Evolutionary conservation across 805 yeast genomes (phyloP), one percentile per base, ranked within the genome.

Genomic region (Monosporozyma servazzii): DNA sequence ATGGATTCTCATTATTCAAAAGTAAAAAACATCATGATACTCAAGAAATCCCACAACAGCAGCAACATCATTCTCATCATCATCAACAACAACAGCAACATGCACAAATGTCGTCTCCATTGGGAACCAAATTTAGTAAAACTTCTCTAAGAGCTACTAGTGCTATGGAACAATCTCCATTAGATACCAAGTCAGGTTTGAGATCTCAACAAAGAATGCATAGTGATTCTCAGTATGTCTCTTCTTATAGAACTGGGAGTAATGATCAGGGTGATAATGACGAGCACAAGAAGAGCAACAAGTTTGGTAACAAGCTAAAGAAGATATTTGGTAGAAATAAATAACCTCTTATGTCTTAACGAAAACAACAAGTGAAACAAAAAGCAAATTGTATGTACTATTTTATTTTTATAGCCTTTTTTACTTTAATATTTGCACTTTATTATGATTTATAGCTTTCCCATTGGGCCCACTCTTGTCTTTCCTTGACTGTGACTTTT

Each of bases 321-420:
- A 72, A 67, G 54, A 48, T 73, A 29, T 73, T 73, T 58, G 75
- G 76, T 6, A 68, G 72, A 58, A 61, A 61, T 39, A 64, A 64
- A 43, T 43, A 41, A 18, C 18, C 5, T 11, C 13, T 23, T 41
- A 41, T 23, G 7, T 21, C 29, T 41, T 33, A 33, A 33, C 37
- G 18, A 33, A 33, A 33, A 15, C 17, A 33, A 13, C 7, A 33
- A 33, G 15, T 33, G 5, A 25, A 25, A 25, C 27, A 25, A 25
- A 25, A 25, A 25, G 27, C 25, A 39, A 18, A 39, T 39, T 39
- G 5, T 39, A 39, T 39, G 21, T 18, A 39, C 21, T 18, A 20
- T 39, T 18, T 39, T 17, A 39, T 18, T 39, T 39, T 18, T 39
- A 39, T 39, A 39, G 8, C 42, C 21, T 33, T 33, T 33, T 33